phyloP scores from a whole-genome alignment of 352 stramenopile genomes.

The Phytophthora multivora region DNA sequence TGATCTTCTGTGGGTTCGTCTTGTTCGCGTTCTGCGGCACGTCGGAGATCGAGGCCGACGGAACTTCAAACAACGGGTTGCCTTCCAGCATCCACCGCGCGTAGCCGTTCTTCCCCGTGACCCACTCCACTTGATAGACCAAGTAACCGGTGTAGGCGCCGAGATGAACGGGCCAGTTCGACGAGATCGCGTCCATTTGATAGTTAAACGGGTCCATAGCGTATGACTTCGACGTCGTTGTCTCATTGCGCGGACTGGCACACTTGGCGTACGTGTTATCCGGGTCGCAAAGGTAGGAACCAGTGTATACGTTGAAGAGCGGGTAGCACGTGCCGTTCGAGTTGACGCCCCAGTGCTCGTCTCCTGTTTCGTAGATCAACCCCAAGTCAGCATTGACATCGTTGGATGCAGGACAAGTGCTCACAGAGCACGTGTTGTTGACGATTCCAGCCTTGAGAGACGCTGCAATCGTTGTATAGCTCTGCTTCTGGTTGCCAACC shows the following conservation, averaged over 20 bases:
- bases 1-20: constrained; percentile 57
- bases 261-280: constrained; percentile 42
- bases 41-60: constrained; percentile 44
- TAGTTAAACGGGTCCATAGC: constrained; percentile 33
- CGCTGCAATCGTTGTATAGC: constrained; percentile 23
- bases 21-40: constrained; percentile 48
- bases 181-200: constrained; percentile 45
- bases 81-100: constrained; percentile 69
- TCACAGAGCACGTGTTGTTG: constrained; percentile 39
- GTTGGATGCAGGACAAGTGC: constrained; percentile 40
- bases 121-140: constrained; percentile 32
- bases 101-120: constrained; percentile 46
- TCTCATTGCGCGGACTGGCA: constrained; percentile 43
- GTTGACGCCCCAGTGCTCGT: constrained; percentile 30
- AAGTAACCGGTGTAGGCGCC: constrained; percentile 71
- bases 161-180: constrained; percentile 74
- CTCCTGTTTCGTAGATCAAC: constrained; percentile 31
- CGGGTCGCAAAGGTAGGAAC: constrained; percentile 21
- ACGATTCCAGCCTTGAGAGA: constrained; percentile 44
- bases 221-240: constrained; percentile 59
- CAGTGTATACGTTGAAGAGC: constrained; percentile 23
- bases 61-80: constrained; percentile 83
- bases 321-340: constrained; percentile 27
- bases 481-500: constrained; percentile 32
- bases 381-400: constrained; percentile 52